Evolutionary conservation across 352 stramenopile species (phyloP).

Genomic region (Saprolegnia parasitica): DNA sequence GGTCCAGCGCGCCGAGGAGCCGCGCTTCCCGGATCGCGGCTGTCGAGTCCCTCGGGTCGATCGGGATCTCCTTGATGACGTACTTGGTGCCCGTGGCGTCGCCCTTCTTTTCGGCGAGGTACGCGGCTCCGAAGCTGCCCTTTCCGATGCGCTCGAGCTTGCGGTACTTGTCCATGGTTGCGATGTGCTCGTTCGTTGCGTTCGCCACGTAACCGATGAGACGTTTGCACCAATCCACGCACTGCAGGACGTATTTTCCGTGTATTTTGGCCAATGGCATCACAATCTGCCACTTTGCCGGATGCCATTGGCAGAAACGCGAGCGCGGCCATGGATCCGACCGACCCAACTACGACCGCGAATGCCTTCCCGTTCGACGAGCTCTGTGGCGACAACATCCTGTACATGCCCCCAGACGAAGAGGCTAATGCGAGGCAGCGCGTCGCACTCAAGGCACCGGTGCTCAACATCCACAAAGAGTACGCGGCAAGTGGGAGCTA

Average conservation of each 20-base stretch:
- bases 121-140: slow-evolving; percentile 65
- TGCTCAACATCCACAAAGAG: slow-evolving; percentile 50
- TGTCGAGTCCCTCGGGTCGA: slow-evolving; percentile 58
- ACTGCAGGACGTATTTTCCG: background rate
- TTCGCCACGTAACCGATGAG: background rate
- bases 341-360: background rate
- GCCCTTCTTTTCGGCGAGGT: slow-evolving; percentile 48
- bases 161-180: slow-evolving; percentile 70
- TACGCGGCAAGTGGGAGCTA: slow-evolving; percentile 46
- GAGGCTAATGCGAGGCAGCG: slow-evolving; percentile 7
- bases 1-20: slow-evolving; percentile 61
- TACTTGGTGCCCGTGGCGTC: slow-evolving; percentile 41
- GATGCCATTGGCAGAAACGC: background rate
- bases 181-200: background rate
- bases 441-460: slow-evolving; percentile 56
- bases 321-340: background rate
- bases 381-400: slow-evolving; percentile 39
- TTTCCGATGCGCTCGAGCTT: slow-evolving; percentile 73
- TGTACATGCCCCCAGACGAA: slow-evolving; percentile 37
- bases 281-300: background rate
- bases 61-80: slow-evolving; percentile 71
- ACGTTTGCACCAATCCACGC: background rate
- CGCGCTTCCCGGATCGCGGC: slow-evolving; percentile 59
- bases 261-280: background rate
- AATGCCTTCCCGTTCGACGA: slow-evolving; percentile 16